Evolutionary conservation across 805 yeast species (phyloP).

Genomic region (Saccharomycopsis guyanensis): DNA sequence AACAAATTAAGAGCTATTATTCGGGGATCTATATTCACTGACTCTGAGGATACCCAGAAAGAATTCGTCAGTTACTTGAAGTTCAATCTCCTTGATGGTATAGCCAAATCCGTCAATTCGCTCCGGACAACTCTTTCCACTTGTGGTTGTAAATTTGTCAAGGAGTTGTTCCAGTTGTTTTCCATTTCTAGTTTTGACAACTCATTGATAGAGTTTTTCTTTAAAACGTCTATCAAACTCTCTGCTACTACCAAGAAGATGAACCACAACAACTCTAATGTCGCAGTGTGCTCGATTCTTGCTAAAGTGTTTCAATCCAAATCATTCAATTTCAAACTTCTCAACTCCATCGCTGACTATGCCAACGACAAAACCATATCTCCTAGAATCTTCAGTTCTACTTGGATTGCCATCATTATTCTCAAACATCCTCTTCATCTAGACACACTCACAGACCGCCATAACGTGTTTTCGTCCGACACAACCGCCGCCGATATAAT

Average conservation of each 20-base stretch:
- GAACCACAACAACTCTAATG: constrained; percentile 50
- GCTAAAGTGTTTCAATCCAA: constrained; percentile 16
- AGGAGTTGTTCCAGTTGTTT: constrained; percentile 49
- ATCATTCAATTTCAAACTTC: constrained; percentile 41
- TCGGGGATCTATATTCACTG: constrained; percentile 44
- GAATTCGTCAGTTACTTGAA: constrained; percentile 30
- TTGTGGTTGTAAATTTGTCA: constrained; percentile 68
- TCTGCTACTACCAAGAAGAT: constrained; percentile 57
- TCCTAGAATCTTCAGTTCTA: constrained; percentile 61
- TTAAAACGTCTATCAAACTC: constrained; percentile 37
- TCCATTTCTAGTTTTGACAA: constrained; percentile 32
- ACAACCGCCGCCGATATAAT: constrained; percentile 31
- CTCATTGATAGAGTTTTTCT: constrained; percentile 24
- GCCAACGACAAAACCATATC: constrained; percentile 63
- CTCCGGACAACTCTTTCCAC: constrained; percentile 77
- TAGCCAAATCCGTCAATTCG: constrained; percentile 60
- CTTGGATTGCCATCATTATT: constrained; percentile 60
- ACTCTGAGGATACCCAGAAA: constrained; percentile 29
- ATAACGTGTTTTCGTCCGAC: background rate
- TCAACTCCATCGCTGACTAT: constrained; percentile 43
- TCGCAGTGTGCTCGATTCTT: constrained; percentile 35
- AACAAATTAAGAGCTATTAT: constrained; percentile 31
- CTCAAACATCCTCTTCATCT: constrained; percentile 39
- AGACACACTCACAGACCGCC: constrained; percentile 23
- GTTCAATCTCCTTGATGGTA: constrained; percentile 46